Evolutionary conservation across 1,284 basidiomycete species (phyloP).

Genomic region (Cutaneotrichosporon cutaneum): DNA sequence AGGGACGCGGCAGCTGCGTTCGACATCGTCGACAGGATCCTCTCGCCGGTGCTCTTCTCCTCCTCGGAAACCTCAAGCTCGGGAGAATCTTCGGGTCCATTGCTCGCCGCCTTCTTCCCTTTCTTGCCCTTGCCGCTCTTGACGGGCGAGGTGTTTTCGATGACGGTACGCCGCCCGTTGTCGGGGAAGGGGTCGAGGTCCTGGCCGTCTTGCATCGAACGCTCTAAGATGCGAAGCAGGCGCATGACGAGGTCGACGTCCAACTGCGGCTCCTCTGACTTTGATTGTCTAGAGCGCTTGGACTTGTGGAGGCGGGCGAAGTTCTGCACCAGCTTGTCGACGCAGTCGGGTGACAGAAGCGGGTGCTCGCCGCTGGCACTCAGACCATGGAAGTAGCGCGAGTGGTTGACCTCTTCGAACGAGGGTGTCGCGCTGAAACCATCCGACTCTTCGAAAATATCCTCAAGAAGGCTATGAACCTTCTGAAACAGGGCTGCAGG

Average conservation of each 20-base stretch:
- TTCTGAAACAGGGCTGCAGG: conserved; percentile 68
- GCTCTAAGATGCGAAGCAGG: conserved; percentile 70
- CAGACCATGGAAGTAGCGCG: conserved; percentile 65
- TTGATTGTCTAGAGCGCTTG: conserved; percentile 19
- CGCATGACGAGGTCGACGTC: conserved; percentile 61
- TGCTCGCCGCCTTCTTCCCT: conserved; percentile 34
- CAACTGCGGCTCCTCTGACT: conserved; percentile 37
- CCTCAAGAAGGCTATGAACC: conserved; percentile 68
- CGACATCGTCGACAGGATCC: conserved; percentile 60
- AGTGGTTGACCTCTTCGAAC: conserved; percentile 55
- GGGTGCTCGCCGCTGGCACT: conserved; percentile 63
- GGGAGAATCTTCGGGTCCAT: conserved; percentile 9
- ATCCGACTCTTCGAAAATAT: conserved; percentile 87
- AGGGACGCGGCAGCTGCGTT: conserved; percentile 77
- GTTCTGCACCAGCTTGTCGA: conserved; percentile 61
- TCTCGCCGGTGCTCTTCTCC: conserved; percentile 59
- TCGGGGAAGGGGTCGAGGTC: conserved; percentile 66
- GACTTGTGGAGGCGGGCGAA: conserved; percentile 31
- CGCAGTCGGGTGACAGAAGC: conserved; percentile 60
- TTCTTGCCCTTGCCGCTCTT: conserved; percentile 55
- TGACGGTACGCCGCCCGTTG: conserved; percentile 34
- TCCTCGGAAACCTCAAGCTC: conserved; percentile 52
- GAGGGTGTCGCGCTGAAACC: conserved; percentile 66
- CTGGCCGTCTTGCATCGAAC: conserved; percentile 70
- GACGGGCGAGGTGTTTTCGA: conserved; percentile 34